Conservation (phyloP, 2,329 filamentous ascomycete species). For the Cordyceps pruinosa region DNA sequence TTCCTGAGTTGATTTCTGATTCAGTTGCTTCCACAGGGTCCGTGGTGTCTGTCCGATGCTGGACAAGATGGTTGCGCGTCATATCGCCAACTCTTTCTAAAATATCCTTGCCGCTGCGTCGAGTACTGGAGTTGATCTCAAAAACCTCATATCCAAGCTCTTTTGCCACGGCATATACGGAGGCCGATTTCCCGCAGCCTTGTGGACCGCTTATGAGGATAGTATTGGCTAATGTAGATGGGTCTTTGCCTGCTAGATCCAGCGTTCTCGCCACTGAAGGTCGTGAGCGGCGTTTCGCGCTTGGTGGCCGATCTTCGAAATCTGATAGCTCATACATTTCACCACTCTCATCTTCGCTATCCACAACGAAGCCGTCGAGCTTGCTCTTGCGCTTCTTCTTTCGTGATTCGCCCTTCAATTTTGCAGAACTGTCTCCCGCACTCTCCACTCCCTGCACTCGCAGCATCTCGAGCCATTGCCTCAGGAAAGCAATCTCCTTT, state of each 20-base stretch:
- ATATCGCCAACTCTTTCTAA: slow-evolving; percentile 92
- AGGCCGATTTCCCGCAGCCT: slow-evolving; percentile 88
- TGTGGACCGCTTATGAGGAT: slow-evolving; percentile 85
- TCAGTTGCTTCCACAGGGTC: slow-evolving; percentile 27
- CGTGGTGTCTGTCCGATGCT: slow-evolving; percentile 34
- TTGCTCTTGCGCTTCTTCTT: slow-evolving; percentile 68
- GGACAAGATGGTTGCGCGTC: slow-evolving; percentile 88
- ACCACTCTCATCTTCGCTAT: slow-evolving; percentile 66
- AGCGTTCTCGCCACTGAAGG: slow-evolving; percentile 49
- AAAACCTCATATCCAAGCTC: slow-evolving; percentile 92
- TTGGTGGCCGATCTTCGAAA: slow-evolving; percentile 25
- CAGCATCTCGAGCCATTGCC: slow-evolving; percentile 73
- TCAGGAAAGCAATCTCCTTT: slow-evolving; percentile 61
- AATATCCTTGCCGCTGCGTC: slow-evolving; percentile 82
- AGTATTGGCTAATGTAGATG: slow-evolving; percentile 57
- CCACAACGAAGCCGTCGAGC: slow-evolving; percentile 72
- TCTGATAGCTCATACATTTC: slow-evolving; percentile 64
- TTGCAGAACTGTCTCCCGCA: slow-evolving; percentile 32
- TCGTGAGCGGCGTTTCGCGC: slow-evolving; percentile 22
- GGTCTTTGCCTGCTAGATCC: slow-evolving; percentile 28
- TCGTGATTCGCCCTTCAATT: slow-evolving; percentile 28
- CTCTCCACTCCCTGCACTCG: slow-evolving; percentile 71
- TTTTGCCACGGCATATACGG: slow-evolving; percentile 85
- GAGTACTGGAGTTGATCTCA: slow-evolving; percentile 80
- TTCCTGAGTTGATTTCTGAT: slow-evolving; percentile 55